phyloP scores from a whole-genome alignment of 225 moss, liverwort and hornwort genomes.

The Bryum argenteum region DNA sequence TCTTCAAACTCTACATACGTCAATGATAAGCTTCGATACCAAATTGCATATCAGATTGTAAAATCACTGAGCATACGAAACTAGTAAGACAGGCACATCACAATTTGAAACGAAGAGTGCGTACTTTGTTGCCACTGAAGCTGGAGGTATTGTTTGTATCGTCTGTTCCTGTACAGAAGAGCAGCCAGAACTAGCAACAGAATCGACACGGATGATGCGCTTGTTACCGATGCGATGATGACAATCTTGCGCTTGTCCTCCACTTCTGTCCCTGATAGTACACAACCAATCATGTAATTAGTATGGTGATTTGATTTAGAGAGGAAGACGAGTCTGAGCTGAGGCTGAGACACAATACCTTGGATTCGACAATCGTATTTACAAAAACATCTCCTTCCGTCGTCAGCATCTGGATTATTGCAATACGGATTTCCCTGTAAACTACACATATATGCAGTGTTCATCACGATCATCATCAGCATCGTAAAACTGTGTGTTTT shows the following conservation, averaged over 20 bases:
- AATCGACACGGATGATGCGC: neutral
- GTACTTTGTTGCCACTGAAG: constrained; percentile 36
- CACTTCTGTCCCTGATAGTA: neutral
- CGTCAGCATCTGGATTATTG: neutral
- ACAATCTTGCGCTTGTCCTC: neutral
- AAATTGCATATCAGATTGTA: neutral
- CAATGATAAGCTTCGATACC: too few species aligned
- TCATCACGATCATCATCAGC: too few species aligned
- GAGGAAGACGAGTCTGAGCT: neutral
- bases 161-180: constrained; percentile 6
- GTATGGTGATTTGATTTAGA: neutral
- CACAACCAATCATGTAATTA: neutral
- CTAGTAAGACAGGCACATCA: too few species aligned
- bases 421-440: constrained; percentile 31
- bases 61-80: neutral
- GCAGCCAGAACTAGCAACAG: neutral
- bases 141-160: constrained; percentile 25
- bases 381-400: constrained; percentile 35
- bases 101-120: neutral
- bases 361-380: constrained; percentile 19
- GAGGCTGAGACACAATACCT: neutral
- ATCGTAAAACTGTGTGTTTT: too few species aligned
- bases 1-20: constrained; percentile 3
- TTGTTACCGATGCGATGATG: constrained; percentile 11
- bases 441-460: neutral